phyloP scores from a whole-genome alignment of 768 basidiomycete species.

The Calocybe indica region DNA sequence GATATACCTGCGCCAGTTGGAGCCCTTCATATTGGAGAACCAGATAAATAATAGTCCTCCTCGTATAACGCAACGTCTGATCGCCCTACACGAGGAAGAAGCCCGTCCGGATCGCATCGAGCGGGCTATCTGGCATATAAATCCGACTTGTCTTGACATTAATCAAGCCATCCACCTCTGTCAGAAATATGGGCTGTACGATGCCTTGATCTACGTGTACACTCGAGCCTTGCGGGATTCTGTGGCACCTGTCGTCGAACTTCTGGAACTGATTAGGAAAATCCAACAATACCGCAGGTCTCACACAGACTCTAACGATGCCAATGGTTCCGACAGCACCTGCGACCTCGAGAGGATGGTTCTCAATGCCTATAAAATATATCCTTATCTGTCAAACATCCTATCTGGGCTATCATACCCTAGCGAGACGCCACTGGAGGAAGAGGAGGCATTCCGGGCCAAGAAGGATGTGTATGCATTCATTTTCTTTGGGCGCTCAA shows the following conservation, averaged over 20 bases:
- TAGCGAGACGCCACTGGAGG: constrained; percentile 63
- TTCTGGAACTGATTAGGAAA: constrained; percentile 69
- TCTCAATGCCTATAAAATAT: constrained; percentile 86
- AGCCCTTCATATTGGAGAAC: constrained; percentile 74
- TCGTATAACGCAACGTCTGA: constrained; percentile 78
- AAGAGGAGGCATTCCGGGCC: constrained; percentile 61
- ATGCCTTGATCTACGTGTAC: constrained; percentile 92
- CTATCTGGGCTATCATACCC: constrained; percentile 86
- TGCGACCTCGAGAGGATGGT: constrained; percentile 47
- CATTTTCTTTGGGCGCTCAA: constrained; percentile 77
- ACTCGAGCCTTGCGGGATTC: constrained; percentile 85
- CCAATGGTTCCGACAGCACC: constrained; percentile 23
- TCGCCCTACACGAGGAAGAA: constrained; percentile 71
- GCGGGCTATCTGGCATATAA: constrained; percentile 92
- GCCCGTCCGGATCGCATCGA: constrained; percentile 74
- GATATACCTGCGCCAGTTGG: constrained; percentile 80
- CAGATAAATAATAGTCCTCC: constrained; percentile 77
- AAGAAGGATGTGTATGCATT: constrained; percentile 75
- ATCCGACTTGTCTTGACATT: constrained; percentile 85
- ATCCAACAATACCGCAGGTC: constrained; percentile 51
- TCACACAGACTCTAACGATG: constrained; percentile 23
- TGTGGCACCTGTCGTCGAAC: constrained; percentile 81
- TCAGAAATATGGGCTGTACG: constrained; percentile 77
- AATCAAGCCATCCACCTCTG: constrained; percentile 89
- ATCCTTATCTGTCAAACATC: constrained; percentile 76